Base-by-base conservation (phyloP, 305 asterid species). In the Fraxinus baroniana region DNA sequence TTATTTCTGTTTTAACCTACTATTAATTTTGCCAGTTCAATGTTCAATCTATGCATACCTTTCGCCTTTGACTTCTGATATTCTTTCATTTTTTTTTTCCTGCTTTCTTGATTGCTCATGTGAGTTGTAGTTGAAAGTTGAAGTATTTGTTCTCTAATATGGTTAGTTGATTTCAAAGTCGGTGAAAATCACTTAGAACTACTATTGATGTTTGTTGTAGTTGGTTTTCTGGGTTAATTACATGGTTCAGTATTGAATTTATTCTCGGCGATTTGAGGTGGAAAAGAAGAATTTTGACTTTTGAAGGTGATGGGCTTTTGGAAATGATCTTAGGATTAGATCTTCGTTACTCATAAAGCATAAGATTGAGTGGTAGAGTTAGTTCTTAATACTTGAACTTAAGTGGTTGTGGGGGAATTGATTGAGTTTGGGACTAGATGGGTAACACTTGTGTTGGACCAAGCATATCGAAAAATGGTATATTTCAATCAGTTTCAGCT, bases 391-490 rank as follows among this genome's bases (percentile, higher is more conserved):
- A 32, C 73, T 73, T 79, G 55, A 78, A 17, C 72, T 37, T 33
- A 13, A 78, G 79, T 79, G 60, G 41, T 60, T 62, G 83, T 80
- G 76, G 64, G 83, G 79, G 79, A 84, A 49, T 80, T 86, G 78
- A 62, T 88, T 85, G 77, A 73, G 78, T 39, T 33, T 74, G 78
- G 82, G 85, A 62, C 46, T 12, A 85, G 80, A 92, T 91, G 94
- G 97, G 97, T 84, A 92, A 92, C 82, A 91, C 88, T 80, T 92
- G 97, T 88, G 93, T 91, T 73, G 94, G 97, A 72, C 94, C 97
- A 5, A 85, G 83, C 74, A 84, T 90, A 75, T 73, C 91, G 0
- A 92, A 87, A 80, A 91, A 86, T 80, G 85, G 90, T 4, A 83
- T 92, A 15, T 72, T 92, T 22, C 92, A 92, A 87, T 91, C 94